Evolutionary conservation across 345 rosid species (phyloP).

Genomic region (Raphanus sativus): DNA sequence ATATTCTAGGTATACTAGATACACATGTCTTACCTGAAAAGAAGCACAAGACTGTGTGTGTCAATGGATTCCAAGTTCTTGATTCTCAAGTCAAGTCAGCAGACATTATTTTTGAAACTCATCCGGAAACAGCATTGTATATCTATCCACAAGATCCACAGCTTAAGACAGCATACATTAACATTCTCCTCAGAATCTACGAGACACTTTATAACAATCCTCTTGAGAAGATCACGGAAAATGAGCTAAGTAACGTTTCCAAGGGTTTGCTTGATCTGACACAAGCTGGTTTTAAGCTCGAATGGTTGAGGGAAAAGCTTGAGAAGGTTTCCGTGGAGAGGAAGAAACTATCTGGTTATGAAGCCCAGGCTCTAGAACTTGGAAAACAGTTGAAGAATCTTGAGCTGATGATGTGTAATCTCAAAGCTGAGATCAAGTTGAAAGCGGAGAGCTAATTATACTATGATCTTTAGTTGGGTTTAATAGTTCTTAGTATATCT

Average conservation of each 20-base stretch:
- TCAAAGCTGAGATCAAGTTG: not conserved
- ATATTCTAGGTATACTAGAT: not conserved
- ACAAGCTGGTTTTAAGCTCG: conserved; percentile 7
- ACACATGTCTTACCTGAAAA: not conserved
- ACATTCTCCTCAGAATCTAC: conserved; percentile 1
- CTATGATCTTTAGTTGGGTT: not conserved
- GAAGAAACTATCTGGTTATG: conserved; percentile 1
- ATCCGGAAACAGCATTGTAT: conserved; percentile 4
- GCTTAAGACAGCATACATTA: conserved; percentile 15
- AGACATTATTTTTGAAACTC: not conserved
- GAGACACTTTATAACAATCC: not conserved
- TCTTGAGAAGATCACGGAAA: not conserved
- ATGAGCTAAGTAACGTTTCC: not conserved
- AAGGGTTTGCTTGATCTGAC: not conserved
- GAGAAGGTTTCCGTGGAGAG: conserved; percentile 5
- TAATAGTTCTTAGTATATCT: not conserved
- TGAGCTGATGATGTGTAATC: not conserved
- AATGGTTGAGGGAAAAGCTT: conserved; percentile 15
- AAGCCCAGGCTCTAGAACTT: not conserved
- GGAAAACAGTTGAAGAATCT: not conserved
- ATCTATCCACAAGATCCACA: conserved; percentile 10
- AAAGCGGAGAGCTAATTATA: not conserved
- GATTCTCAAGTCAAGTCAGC: not conserved
- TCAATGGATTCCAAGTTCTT: conserved; percentile 15
- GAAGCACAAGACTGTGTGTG: not conserved